phyloP scores from a whole-genome alignment of 1,284 basidiomycete species.

The Ceratobasidium sp. region DNA sequence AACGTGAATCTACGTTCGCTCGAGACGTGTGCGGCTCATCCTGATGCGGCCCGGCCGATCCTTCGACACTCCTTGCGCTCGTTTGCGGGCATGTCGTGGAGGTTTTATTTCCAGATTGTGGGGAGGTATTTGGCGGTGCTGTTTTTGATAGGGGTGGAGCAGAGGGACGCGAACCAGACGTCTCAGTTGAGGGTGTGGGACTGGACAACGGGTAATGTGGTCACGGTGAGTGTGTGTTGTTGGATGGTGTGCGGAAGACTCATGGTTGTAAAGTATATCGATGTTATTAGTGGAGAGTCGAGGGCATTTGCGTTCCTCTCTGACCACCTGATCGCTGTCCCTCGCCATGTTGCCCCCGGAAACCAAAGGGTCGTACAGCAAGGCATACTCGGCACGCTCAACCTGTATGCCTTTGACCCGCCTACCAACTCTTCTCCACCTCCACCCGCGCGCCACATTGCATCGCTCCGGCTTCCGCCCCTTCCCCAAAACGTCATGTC shows the following conservation, averaged over 20 bases:
- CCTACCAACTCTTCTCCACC: too few relatives aligned
- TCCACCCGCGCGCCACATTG: slow-evolving; percentile 12
- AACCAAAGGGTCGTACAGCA: too few relatives aligned
- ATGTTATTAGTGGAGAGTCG: neutral
- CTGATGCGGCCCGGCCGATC: neutral
- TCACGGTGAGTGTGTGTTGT: slow-evolving; percentile 11
- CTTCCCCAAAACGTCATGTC: neutral
- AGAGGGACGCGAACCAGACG: neutral
- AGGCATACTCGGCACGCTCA: neutral
- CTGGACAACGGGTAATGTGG: slow-evolving; percentile 29
- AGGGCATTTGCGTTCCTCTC: slow-evolving; percentile 28
- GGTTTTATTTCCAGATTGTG: slow-evolving; percentile 13
- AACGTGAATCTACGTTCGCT: slow-evolving; percentile 1
- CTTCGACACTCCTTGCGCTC: neutral
- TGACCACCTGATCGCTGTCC: slow-evolving; percentile 8
- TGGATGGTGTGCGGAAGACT: neutral
- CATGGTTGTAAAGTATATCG: slow-evolving; percentile 3
- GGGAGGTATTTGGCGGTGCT: neutral
- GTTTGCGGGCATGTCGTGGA: neutral
- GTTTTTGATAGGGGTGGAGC: slow-evolving; percentile 1
- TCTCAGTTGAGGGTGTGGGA: slow-evolving; percentile 30
- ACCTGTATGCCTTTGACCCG: slow-evolving; percentile 17
- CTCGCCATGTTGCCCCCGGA: neutral
- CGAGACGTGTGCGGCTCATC: neutral
- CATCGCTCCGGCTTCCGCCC: slow-evolving; percentile 10